Percentiles rank a stretch among this genome's conserved stretches.
Evolutionary conservation across 2,329 filamentous ascomycete species (phyloP).

Genomic region (Cytospora leucostoma): DNA sequence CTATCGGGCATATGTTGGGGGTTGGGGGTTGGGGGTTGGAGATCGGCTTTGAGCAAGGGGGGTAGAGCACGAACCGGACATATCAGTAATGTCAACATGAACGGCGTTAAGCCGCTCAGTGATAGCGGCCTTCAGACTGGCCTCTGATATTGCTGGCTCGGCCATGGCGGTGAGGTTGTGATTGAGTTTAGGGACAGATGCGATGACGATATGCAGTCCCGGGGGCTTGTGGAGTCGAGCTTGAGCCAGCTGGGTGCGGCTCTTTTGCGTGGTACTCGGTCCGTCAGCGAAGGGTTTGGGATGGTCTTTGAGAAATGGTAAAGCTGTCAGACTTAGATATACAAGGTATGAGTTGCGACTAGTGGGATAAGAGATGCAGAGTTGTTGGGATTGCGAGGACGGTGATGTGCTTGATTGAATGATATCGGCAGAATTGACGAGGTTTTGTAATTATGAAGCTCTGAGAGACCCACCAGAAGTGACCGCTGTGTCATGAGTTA

Average conservation of each 20-base stretch:
- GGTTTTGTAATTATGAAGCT: neutral
- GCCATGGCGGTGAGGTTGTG: conserved; percentile 43
- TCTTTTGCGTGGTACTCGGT: no score
- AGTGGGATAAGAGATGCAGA: neutral
- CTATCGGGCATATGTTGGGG: no score
- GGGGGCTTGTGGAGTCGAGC: conserved; percentile 1
- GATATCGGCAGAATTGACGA: neutral
- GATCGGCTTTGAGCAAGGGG: no score
- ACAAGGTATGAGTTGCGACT: neutral
- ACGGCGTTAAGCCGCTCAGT: conserved; percentile 69
- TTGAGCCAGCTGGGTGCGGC: neutral
- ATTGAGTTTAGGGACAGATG: neutral
- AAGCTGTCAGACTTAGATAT: neutral
- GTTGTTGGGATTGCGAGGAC: neutral
- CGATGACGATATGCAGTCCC: neutral
- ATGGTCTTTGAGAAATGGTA: neutral
- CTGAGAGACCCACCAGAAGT: neutral
- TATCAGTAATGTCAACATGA: conserved; percentile 86
- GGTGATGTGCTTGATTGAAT: neutral
- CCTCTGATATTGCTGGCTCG: conserved; percentile 69
- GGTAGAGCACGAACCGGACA: conserved; percentile 68
- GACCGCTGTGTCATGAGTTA: neutral
- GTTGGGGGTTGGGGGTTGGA: neutral
- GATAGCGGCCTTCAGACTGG: conserved; percentile 68
- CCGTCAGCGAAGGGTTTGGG: neutral